Evolutionary conservation across 2,329 filamentous ascomycete species (phyloP).

Genomic region (Zymoseptoria tritici): DNA sequence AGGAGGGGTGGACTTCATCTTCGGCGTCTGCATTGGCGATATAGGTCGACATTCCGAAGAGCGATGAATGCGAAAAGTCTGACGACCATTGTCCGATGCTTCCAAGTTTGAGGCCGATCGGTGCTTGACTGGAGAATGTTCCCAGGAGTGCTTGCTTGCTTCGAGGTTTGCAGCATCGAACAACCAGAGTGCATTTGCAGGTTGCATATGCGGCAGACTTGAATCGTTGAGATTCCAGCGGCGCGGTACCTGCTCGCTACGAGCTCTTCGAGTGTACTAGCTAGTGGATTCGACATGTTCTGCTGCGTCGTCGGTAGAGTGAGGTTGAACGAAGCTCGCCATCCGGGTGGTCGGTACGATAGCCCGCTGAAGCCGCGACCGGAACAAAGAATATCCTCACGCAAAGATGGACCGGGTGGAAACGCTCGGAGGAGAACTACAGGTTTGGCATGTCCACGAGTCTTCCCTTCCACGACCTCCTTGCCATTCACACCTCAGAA

Average conservation of each 20-base stretch:
- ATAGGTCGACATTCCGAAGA: not conserved
- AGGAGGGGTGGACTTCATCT: not conserved
- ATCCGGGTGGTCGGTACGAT: not conserved
- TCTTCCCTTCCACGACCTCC: no score
- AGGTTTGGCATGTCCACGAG: no score
- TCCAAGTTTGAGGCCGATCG: no score
- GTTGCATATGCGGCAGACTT: not conserved
- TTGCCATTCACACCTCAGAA: no score
- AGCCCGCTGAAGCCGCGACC: not conserved
- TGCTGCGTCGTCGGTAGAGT: not conserved
- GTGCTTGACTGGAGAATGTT: not conserved
- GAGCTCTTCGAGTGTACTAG: not conserved
- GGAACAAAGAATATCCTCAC: not conserved
- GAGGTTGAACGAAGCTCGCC: not conserved
- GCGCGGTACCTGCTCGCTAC: not conserved
- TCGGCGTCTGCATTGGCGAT: not conserved
- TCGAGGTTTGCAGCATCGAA: not conserved
- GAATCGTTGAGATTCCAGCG: not conserved
- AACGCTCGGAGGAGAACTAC: no score
- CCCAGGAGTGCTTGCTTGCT: not conserved
- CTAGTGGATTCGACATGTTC: not conserved
- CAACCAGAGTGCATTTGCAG: not conserved
- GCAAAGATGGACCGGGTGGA: not conserved
- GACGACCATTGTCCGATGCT: not conserved
- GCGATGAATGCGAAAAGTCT: not conserved